Conservation (phyloP, 2,329 filamentous ascomycete genomes). For the Xylariaceae sp. region DNA sequence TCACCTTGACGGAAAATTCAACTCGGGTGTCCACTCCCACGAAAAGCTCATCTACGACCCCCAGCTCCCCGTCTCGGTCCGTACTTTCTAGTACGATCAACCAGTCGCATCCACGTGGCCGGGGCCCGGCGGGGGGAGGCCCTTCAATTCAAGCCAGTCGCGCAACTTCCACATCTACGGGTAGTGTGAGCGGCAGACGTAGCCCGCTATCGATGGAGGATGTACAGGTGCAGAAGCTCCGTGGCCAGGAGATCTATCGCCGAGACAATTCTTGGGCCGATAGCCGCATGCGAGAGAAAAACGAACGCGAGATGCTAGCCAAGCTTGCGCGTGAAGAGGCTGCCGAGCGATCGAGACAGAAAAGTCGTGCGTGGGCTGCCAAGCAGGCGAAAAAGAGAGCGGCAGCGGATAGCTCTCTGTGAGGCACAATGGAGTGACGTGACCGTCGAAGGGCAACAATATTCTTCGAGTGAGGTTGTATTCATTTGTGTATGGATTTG, state of each 20-base stretch:
- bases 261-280: conserved; percentile 47
- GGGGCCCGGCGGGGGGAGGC: conserved; percentile 22
- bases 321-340: conserved; percentile 56
- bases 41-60: conserved; percentile 30
- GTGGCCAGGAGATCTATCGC: conserved; percentile 51
- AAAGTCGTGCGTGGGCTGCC: conserved; percentile 60
- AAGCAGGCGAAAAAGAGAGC: conserved; percentile 46
- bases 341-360: conserved; percentile 55
- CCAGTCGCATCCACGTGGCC: conserved; percentile 29
- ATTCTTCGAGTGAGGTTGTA: conserved; percentile 14
- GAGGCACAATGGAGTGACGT: conserved; percentile 21
- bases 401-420: conserved; percentile 25
- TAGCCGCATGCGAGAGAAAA: conserved; percentile 50
- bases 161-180: conserved; percentile 44
- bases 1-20: conserved; percentile 28
- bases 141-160: conserved; percentile 31
- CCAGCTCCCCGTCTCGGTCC: conserved; percentile 29
- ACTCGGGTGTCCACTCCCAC: conserved; percentile 20
- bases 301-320: conserved; percentile 51
- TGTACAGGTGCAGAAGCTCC: conserved; percentile 46
- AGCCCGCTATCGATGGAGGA: conserved; percentile 50
- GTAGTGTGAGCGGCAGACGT: conserved; percentile 43
- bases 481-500: conserved; percentile 19
- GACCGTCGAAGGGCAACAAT: not conserved
- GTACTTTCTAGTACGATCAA: conserved; percentile 33